These are phyloP conservation scores for Phytophthora syringae DNA, from an alignment of 352 stramenopile genomes.

Conservation along the genomic window DNA sequence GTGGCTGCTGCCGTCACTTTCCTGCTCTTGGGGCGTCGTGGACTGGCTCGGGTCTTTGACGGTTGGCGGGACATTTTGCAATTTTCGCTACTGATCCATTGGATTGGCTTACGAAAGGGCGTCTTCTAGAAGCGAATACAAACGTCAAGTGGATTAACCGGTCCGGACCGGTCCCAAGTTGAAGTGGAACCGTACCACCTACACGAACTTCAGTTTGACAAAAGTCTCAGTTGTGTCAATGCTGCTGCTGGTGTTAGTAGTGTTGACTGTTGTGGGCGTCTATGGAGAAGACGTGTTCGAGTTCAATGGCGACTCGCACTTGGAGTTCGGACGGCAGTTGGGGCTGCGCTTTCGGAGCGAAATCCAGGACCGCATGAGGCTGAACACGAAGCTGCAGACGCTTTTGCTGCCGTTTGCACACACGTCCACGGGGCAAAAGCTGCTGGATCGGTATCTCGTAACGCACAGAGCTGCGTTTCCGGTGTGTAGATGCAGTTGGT, in stretches of 20 bases:
- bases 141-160: constrained; percentile 14
- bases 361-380: constrained; percentile 50
- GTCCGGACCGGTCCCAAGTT: constrained; percentile 13
- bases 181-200: constrained; percentile 6
- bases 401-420: constrained; percentile 62
- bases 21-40: constrained; percentile 5
- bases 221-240: constrained; percentile 6
- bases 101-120: constrained; percentile 15
- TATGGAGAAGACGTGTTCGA: constrained; percentile 53
- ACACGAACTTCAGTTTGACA: background rate
- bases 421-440: constrained; percentile 39
- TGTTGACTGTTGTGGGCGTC: constrained; percentile 11
- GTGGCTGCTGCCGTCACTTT: constrained; percentile 8
- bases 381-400: constrained; percentile 62
- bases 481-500: constrained; percentile 27
- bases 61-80: constrained; percentile 23
- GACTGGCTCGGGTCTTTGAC: constrained; percentile 8
- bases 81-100: constrained; percentile 7
- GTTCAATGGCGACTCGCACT: constrained; percentile 68
- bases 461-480: constrained; percentile 60
- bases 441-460: constrained; percentile 56
- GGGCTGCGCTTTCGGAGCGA: constrained; percentile 55
- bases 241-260: background rate
- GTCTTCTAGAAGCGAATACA: constrained; percentile 30
- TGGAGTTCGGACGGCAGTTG: constrained; percentile 59